These are phyloP conservation scores for Ganoderma lucidum DNA, from an alignment of 1,284 basidiomycete species.

Conservation along the genomic window DNA sequence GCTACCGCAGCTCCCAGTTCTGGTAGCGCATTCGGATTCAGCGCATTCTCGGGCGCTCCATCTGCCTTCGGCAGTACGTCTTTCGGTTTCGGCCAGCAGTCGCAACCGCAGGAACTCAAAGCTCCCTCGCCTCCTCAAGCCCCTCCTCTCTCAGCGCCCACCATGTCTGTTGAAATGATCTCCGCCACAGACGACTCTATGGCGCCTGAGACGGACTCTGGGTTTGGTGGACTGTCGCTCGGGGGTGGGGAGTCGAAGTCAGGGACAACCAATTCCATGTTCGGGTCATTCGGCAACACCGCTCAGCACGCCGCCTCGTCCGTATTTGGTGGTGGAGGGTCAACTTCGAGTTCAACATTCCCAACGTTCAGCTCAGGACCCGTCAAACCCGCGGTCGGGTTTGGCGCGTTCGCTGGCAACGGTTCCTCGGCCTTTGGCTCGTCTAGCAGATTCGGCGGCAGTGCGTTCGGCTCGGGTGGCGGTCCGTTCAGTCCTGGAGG, in stretches of 20 bases:
- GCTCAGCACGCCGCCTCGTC: conserved; percentile 13
- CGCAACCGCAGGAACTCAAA: conserved; percentile 23
- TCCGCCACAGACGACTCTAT: conserved; percentile 43
- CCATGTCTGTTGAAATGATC: conserved; percentile 48
- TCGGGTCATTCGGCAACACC: conserved; percentile 38
- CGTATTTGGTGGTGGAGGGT: conserved; percentile 12
- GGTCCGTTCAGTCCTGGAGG: conserved; percentile 19
- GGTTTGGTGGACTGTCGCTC: conserved; percentile 47
- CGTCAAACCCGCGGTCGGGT: conserved; percentile 50
- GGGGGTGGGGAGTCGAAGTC: conserved; percentile 39
- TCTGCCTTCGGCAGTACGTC: conserved; percentile 35
- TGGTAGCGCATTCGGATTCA: conserved; percentile 22
- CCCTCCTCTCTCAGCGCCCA: conserved; percentile 24
- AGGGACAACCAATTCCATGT: conserved; percentile 39
- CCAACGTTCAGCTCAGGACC: conserved; percentile 38
- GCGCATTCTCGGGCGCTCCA: conserved; percentile 36
- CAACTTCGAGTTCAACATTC: conserved; percentile 24
- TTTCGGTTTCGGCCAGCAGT: conserved; percentile 24
- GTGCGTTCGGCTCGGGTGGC: conserved; percentile 23
- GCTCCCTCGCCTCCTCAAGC: conserved; percentile 27
- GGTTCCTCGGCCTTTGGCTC: conserved; percentile 31
- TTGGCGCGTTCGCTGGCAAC: conserved; percentile 47
- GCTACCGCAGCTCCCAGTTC: conserved; percentile 3
- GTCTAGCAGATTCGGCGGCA: conserved; percentile 24
- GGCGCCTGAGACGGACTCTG: conserved; percentile 31